Evolutionary conservation across 805 yeast species (phyloP), one percentile per base, ranked within the genome.

Genomic region (Scheffersomyces spartinae): DNA sequence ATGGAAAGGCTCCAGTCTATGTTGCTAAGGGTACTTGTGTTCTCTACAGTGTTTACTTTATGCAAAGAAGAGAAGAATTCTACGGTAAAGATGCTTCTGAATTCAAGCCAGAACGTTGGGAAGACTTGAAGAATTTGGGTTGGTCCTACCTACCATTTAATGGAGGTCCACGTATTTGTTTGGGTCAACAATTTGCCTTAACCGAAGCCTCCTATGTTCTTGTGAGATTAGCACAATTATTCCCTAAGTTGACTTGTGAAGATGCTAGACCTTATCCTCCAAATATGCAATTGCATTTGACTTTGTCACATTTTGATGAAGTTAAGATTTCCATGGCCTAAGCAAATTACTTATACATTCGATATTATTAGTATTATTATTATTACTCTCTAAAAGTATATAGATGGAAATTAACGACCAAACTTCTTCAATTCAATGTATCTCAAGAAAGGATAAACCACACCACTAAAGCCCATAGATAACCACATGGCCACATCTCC

Each of bases 401-500:
- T n/a, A n/a, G n/a, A n/a, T n/a, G n/a, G n/a, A n/a, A n/a, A n/a
- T n/a, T n/a, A n/a, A n/a, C n/a, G n/a, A n/a, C n/a, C n/a, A 41
- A 60, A 75, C 28, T 48, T 54, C 40, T 62, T 68, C 36, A 80
- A 48, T 45, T 84, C 95, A 21, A 58, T 37, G 41, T 69, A 77
- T 35, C 95, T 59, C n/a, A 70, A 46, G 0, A 57, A 41, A 5
- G 94, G 85, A 45, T 76, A 84, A 0, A 62, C 54, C 2, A 74
- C 32, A 0, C 74, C 78, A 3, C 84, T 58, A 37, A 84, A 71
- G 0, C 73, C 91, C 69, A 79, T 68, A 9, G 79, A 61, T 18
- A 83, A 47, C 73, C 86, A 80, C 69, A 77, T 74, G 13, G 91
- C 95, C 20, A 84, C 46, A 46, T 84, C 95, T 11, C 84, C 93